These are phyloP conservation scores for Puccinia hordei DNA, from an alignment of 1,284 basidiomycete species.

Conservation along the genomic window DNA sequence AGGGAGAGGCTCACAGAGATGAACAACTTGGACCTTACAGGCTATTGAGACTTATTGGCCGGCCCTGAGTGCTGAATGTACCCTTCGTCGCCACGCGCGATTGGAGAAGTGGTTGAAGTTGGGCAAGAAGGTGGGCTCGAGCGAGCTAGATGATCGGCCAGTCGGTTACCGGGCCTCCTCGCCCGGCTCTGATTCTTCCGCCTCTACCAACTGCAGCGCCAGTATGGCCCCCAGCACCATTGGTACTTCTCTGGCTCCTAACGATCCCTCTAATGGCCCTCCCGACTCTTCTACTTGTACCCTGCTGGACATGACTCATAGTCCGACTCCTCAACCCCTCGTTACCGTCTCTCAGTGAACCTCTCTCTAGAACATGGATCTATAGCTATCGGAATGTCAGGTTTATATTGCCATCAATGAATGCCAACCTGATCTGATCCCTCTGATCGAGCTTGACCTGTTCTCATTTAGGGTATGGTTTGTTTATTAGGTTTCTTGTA, in stretches of 20 bases:
- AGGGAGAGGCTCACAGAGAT: not conserved
- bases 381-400: too few relatives aligned
- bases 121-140: constrained; percentile 40
- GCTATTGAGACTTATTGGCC: constrained; percentile 45
- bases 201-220: not conserved
- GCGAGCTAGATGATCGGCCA: constrained; percentile 4
- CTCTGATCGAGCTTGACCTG: too few relatives aligned
- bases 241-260: not conserved
- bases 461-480: too few relatives aligned
- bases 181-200: not conserved
- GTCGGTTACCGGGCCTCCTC: not conserved
- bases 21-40: not conserved
- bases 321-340: not conserved
- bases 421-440: not conserved
- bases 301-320: not conserved
- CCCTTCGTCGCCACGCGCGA: constrained; percentile 12
- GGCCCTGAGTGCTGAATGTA: constrained; percentile 16
- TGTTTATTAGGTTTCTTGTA: too few relatives aligned
- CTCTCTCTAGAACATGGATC: too few relatives aligned
- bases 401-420: too few relatives aligned
- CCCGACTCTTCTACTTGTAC: not conserved
- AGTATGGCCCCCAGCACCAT: not conserved
- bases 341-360: not conserved
- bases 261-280: not conserved
- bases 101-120: constrained; percentile 15